Base-by-base conservation (phyloP, 2,329 filamentous ascomycete genomes). In the Aspergillus sp. region DNA sequence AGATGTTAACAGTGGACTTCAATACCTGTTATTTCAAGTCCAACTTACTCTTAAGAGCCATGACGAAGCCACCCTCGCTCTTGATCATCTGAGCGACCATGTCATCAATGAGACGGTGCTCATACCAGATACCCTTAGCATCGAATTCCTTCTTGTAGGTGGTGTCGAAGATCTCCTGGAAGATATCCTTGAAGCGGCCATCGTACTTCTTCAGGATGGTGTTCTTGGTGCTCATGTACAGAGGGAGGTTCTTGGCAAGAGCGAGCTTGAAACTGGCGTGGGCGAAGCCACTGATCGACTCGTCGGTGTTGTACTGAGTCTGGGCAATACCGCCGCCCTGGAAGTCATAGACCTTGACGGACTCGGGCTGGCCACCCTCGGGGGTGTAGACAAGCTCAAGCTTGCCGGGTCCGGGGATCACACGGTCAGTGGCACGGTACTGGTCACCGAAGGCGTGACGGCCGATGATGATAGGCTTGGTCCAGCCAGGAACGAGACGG, bases 11-110 rank as follows among this genome's bases (percentile, higher is more conserved):
- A 8, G n/a, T 30, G n/a, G 11, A 24, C 12, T 13, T 18, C 6
- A 26, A 20, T 3, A 39, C 6, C 30, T 17, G 9, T 5, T 22
- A n/a, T n/a, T 39, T 15, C 30, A 12, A 3, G 41, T 2, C 7
- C 15, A 1, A 54, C 87, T 77, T 75, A 96, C 91, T 98, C 89
- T 99, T 99, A 77, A 98, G 86, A 62, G 95, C 95, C 84, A 98
- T 97, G 75, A 98, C 86, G 80, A 95, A 97, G 63, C 95, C 95
- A 68, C 95, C 95, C 70, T 89, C 86, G 80, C 90, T 95, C 90
- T 99, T 99, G 84, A 99, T 90, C 95, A 99, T 99, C 85, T 99
- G 95, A 49, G 95, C 95, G 64, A 99, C 95, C 95, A 99, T 98
- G 80, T 99, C 95, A 80, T 99, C 95, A 73, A 99, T 98, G 67